Base-by-base conservation (phyloP, 1,139 yeast genomes). In the Geotrichum klebahnii region DNA sequence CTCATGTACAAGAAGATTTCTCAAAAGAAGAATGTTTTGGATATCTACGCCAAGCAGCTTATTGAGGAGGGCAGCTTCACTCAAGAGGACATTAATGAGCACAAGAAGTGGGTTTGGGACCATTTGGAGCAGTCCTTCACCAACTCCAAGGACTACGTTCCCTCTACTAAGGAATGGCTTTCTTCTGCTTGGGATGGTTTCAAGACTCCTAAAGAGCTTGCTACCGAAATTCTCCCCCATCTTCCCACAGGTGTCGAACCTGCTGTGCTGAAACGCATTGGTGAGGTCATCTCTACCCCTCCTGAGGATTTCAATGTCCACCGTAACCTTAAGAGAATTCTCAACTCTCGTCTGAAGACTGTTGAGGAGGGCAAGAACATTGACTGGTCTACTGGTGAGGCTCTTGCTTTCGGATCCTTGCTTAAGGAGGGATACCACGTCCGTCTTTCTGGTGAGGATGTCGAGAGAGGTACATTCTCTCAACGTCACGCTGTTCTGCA, bases 311-410 rank as follows among this genome's bases (percentile, higher is more conserved):
- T 94, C 69, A 87, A 85, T 66, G 81, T 90, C 53, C 99, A 94
- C 79, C 84, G 89, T 72, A 94, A 92, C 77, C 79, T 94, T 74
- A 89, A 90, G 80, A 88, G 98, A 78, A 92, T 92, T 64, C 78
- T 92, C 71, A 81, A 78, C 67, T 78, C 80, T 64, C 87, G 98
- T 76, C 79, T 84, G 72, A 92, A 92, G 78, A 71, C 95, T 45
- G 80, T 87, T 57, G 94, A 87, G 59, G 71, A 81, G 35, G 98
- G 98, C 67, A 88, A 85, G 72, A 95, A 94, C 64, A 89, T 92
- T 60, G 99, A 94, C 73, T 92, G 97, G 97, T 84, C 98, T 43
- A 92, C 99, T 55, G 99, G 96, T 79, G 99, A 92, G 76, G 97
- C 97, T 43, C 81, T 92, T 65, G 98, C 98, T 36, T 90, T 83